Conservation (phyloP, 192 early-diverging fungal species). For the Irineochytrium annulatum region DNA sequence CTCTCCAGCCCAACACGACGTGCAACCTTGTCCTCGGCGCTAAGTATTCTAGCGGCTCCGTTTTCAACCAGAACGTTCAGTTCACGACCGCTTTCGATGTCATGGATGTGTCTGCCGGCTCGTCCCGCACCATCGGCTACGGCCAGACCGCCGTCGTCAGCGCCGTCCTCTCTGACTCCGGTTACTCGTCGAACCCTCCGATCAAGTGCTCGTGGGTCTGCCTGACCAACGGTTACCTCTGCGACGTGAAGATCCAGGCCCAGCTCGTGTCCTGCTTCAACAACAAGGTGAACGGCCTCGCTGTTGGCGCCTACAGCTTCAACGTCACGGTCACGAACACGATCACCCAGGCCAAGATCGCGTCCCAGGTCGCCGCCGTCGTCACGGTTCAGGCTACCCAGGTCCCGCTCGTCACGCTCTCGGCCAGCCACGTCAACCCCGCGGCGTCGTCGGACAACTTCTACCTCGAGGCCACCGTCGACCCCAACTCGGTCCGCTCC, state of each 20-base stretch:
- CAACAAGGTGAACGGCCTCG: conserved; percentile 9
- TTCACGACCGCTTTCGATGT: conserved; percentile 18
- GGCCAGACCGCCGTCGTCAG: conserved; percentile 2
- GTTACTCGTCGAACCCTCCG: neutral
- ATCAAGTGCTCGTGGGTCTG: conserved; percentile 16
- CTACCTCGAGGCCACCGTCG: conserved; percentile 11
- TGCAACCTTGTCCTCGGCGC: conserved; percentile 5
- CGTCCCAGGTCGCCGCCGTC: neutral
- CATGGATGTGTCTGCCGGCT: conserved; percentile 18
- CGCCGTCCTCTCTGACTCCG: conserved; percentile 8
- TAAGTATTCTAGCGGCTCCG: conserved; percentile 9
- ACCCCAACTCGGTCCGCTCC: conserved; percentile 9
- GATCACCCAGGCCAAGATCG: neutral
- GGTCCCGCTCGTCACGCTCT: neutral
- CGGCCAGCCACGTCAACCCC: neutral
- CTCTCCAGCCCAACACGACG: conserved; percentile 1
- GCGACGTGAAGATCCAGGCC: neutral
- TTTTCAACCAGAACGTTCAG: neutral
- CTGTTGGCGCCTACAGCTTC: conserved; percentile 1
- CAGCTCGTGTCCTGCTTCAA: conserved; percentile 3
- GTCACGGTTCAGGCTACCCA: neutral
- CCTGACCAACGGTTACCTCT: conserved; percentile 12
- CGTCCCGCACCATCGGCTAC: conserved; percentile 9
- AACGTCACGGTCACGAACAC: neutral
- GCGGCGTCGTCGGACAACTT: conserved; percentile 14